Conservation (phyloP, 352 stramenopile genomes). For the Detonula confervacea region DNA sequence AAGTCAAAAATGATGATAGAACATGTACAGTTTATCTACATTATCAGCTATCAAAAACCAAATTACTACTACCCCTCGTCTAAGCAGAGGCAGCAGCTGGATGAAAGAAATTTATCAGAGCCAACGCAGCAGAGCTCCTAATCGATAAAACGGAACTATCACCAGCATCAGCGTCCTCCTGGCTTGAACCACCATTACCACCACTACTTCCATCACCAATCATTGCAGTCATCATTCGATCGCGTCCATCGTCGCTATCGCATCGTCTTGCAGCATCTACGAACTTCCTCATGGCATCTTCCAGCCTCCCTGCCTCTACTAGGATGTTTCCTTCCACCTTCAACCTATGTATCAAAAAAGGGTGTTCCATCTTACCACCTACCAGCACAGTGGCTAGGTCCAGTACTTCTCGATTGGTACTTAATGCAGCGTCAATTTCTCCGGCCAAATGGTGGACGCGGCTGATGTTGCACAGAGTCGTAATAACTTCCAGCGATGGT, state of each 20-base stretch:
- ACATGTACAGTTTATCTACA: too few species aligned
- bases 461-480: slow-evolving; percentile 60
- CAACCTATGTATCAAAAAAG: slow-evolving; percentile 55
- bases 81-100: slow-evolving; percentile 40
- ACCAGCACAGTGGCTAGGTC: slow-evolving; percentile 33
- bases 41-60: too few species aligned
- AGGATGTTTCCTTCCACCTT: slow-evolving; percentile 59
- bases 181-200: slow-evolving; percentile 18
- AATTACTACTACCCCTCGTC: too few species aligned
- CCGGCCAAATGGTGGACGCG: slow-evolving; percentile 53
- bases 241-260: slow-evolving; percentile 39
- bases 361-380: slow-evolving; percentile 46
- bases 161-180: slow-evolving; percentile 53
- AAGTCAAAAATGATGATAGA: too few species aligned
- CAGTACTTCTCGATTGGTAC: slow-evolving; percentile 49
- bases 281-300: slow-evolving; percentile 60
- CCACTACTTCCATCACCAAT: slow-evolving; percentile 22
- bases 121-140: slow-evolving; percentile 44
- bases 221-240: slow-evolving; percentile 45
- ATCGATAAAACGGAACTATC: slow-evolving; percentile 60
- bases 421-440: slow-evolving; percentile 52
- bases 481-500: slow-evolving; percentile 49
- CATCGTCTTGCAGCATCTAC: slow-evolving; percentile 49
- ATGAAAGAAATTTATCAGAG: slow-evolving; percentile 51
- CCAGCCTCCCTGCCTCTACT: slow-evolving; percentile 46